phyloP scores from a whole-genome alignment of 805 yeast genomes.

The Myxozyma nipponensis region DNA sequence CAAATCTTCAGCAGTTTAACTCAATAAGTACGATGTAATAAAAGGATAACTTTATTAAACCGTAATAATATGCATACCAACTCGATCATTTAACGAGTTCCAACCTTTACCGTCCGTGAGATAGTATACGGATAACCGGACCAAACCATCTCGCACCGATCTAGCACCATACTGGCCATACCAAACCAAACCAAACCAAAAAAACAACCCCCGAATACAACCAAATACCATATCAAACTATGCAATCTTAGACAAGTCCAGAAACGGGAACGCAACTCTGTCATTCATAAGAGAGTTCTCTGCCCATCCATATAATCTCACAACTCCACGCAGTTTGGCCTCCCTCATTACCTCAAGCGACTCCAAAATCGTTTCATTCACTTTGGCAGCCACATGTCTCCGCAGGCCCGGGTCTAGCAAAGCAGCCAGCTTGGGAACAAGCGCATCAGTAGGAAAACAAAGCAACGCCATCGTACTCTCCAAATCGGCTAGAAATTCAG shows the following conservation, averaged over 20 bases:
- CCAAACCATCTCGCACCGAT: too few species aligned
- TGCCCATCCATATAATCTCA: constrained; percentile 62
- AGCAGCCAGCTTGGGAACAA: constrained; percentile 45
- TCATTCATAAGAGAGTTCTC: constrained; percentile 44
- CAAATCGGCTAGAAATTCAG: constrained; percentile 60
- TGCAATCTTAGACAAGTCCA: constrained; percentile 10
- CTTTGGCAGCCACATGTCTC: constrained; percentile 60
- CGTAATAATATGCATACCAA: too few species aligned
- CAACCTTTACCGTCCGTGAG: neutral
- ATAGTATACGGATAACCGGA: neutral
- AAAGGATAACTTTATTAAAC: too few species aligned
- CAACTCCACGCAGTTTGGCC: constrained; percentile 48
- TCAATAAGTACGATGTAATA: too few species aligned
- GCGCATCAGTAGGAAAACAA: constrained; percentile 43
- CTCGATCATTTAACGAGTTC: neutral
- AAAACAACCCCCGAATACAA: neutral
- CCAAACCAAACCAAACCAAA: neutral
- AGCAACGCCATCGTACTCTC: constrained; percentile 82
- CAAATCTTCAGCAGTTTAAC: too few species aligned
- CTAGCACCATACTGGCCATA: too few species aligned
- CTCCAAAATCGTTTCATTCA: constrained; percentile 60
- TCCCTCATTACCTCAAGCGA: constrained; percentile 38
- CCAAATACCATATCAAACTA: neutral
- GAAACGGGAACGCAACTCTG: constrained; percentile 13
- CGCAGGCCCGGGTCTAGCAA: constrained; percentile 60